phyloP scores from a whole-genome alignment of 345 rosid species.

The Hibiscus syriacus region DNA sequence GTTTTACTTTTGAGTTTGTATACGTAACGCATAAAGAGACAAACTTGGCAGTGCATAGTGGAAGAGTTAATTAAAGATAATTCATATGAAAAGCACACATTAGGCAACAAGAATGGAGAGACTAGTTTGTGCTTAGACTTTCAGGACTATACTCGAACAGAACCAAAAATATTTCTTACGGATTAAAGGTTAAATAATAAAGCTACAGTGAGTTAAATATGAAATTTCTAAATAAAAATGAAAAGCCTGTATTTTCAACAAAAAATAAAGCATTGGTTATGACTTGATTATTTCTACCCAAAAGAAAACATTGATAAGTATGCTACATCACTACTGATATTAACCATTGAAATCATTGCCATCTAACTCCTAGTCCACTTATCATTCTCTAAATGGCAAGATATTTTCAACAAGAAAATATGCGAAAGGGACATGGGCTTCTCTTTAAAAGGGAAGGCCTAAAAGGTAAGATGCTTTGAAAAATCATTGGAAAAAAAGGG shows the following conservation, averaged over 20 bases:
- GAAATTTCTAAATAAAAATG: not conserved
- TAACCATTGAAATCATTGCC: too few species aligned
- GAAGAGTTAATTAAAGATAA: not conserved
- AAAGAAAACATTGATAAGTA: too few species aligned
- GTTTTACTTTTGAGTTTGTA: not conserved
- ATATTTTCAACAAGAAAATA: not conserved
- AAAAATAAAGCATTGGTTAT: too few species aligned
- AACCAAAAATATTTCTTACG: not conserved
- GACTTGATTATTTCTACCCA: too few species aligned
- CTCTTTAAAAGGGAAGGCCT: not conserved
- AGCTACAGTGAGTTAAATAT: not conserved
- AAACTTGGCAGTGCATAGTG: not conserved
- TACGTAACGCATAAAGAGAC: not conserved
- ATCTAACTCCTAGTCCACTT: too few species aligned
- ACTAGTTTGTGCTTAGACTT: not conserved
- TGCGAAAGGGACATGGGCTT: not conserved
- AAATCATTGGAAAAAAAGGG: not conserved
- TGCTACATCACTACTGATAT: too few species aligned
- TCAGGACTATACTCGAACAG: not conserved
- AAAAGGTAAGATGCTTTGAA: not conserved
- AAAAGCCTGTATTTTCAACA: not conserved
- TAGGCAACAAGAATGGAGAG: not conserved
- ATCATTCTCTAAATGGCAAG: too few species aligned
- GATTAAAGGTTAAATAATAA: not conserved
- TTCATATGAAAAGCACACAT: slow-evolving; percentile 1